phyloP scores from a whole-genome alignment of 306 rosid genomes.

The Vicia sativa region DNA sequence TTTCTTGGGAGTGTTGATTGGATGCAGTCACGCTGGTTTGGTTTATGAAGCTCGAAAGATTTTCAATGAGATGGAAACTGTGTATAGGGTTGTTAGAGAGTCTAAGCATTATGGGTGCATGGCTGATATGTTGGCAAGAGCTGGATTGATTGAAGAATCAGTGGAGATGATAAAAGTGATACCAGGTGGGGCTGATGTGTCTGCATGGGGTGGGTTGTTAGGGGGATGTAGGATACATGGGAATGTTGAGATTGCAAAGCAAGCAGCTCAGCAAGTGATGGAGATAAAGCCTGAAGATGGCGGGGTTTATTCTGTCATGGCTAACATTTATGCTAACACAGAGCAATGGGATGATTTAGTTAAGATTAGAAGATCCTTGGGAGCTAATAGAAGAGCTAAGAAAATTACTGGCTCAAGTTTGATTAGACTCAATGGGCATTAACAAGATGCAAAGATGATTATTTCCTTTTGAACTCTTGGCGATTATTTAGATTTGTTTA shows the following conservation, averaged over 20 bases:
- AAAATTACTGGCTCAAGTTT: conserved; percentile 61
- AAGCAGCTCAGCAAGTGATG: conserved; percentile 71
- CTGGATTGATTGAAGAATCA: conserved; percentile 69
- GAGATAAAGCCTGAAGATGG: conserved; percentile 81
- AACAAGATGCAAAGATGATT: conserved; percentile 14
- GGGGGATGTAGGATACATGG: conserved; percentile 84
- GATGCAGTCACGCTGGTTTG: conserved; percentile 77
- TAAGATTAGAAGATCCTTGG: conserved; percentile 55
- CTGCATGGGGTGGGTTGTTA: conserved; percentile 81
- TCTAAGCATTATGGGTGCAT: conserved; percentile 78
- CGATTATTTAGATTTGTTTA: background rate
- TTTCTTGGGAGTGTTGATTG: conserved; percentile 67
- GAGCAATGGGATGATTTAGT: conserved; percentile 72
- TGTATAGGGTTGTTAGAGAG: conserved; percentile 58
- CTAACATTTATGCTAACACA: conserved; percentile 62
- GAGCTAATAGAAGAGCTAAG: conserved; percentile 56
- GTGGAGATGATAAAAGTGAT: conserved; percentile 57
- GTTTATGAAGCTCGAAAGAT: conserved; percentile 60
- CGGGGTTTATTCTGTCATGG: conserved; percentile 77
- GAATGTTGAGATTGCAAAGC: conserved; percentile 61
- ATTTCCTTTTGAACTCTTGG: background rate
- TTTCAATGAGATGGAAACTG: conserved; percentile 63
- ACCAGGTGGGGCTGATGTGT: conserved; percentile 74
- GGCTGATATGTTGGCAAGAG: conserved; percentile 76
- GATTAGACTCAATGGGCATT: conserved; percentile 47